Evolutionary conservation across 352 stramenopile genomes (phyloP).

Genomic region (Discostella stelligera): DNA sequence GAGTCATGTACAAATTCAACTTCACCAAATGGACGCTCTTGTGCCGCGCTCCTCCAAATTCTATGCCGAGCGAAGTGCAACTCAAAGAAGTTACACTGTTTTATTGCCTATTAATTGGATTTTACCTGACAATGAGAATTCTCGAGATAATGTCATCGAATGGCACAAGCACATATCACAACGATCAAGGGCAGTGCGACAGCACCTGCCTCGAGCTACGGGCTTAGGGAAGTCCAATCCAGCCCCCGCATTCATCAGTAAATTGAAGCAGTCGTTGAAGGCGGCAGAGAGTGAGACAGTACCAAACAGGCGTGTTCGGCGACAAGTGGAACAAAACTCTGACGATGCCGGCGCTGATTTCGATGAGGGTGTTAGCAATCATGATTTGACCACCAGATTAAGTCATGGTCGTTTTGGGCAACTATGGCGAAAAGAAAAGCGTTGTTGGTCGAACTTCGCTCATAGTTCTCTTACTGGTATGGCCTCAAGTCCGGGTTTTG

Average conservation of each 20-base stretch:
- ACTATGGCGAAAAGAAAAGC: conserved; percentile 51
- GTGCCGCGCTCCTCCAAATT: conserved; percentile 41
- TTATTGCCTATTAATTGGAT: conserved; percentile 66
- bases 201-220: conserved; percentile 29
- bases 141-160: conserved; percentile 21
- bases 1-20: conserved; percentile 15
- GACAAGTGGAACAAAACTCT: conserved; percentile 23
- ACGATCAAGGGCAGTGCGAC: conserved; percentile 9
- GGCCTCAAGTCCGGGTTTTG: conserved; percentile 56
- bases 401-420: conserved; percentile 60
- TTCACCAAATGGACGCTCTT: conserved; percentile 37
- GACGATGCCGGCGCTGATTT: neutral
- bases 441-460: conserved; percentile 72
- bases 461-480: conserved; percentile 50
- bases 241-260: conserved; percentile 30
- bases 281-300: conserved; percentile 33
- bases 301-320: conserved; percentile 26
- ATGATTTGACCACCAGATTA: conserved; percentile 19
- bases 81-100: conserved; percentile 67
- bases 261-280: conserved; percentile 48
- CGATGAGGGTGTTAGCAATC: conserved; percentile 3
- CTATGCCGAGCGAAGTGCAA: conserved; percentile 64
- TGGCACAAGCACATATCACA: conserved; percentile 37
- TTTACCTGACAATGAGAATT: conserved; percentile 18
- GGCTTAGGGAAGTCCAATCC: neutral